Evolutionary conservation across 495 filamentous ascomycete species (phyloP).

Genomic region (Xylaria palmicola): DNA sequence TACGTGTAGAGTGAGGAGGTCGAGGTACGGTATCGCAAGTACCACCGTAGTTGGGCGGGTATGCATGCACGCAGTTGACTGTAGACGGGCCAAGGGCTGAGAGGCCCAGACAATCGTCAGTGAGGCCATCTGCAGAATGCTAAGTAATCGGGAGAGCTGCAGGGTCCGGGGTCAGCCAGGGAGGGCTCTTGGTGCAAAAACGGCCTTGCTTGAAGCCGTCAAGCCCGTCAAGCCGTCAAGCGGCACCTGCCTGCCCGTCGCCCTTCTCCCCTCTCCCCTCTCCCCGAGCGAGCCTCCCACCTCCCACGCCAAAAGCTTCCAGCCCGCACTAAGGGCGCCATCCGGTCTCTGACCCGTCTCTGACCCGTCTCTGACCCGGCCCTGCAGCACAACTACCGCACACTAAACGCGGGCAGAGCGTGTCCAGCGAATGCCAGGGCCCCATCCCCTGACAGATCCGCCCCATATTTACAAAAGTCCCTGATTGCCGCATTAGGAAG

Average conservation of each 20-base stretch:
- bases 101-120: no score
- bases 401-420: not conserved
- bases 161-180: conserved; percentile 1
- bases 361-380: no score
- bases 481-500: conserved; percentile 7
- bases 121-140: conserved; percentile 14
- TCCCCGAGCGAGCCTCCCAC: not conserved
- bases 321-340: not conserved
- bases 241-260: not conserved
- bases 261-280: no score
- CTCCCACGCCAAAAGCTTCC: not conserved
- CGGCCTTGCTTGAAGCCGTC: conserved; percentile 3
- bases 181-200: not conserved
- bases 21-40: no score
- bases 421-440: conserved; percentile 11
- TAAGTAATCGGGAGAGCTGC: conserved; percentile 8
- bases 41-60: no score
- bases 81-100: conserved; percentile 1
- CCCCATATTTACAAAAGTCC: conserved; percentile 17
- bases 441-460: conserved; percentile 11
- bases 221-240: conserved; percentile 10
- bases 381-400: conserved; percentile 14
- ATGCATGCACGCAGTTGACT: no score
- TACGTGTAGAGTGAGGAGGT: no score
- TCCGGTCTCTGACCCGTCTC: no score